Evolutionary conservation across 2,329 filamentous ascomycete genomes (phyloP).

Genomic region (Aspergillus cejpii): DNA sequence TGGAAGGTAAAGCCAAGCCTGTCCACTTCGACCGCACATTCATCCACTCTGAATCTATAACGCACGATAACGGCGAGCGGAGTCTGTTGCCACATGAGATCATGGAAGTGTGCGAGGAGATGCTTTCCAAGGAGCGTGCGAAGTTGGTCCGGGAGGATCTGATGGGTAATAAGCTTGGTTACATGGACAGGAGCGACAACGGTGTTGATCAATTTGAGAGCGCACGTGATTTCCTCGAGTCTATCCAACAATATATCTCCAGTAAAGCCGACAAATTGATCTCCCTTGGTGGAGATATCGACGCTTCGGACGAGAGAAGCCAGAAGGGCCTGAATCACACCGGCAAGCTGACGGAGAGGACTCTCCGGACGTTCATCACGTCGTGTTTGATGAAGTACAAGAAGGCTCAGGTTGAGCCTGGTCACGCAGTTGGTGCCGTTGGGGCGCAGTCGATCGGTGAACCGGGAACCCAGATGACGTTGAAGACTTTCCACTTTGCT

Average conservation of each 20-base stretch:
- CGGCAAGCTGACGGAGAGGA: constrained; percentile 72
- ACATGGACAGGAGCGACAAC: constrained; percentile 62
- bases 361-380: constrained; percentile 67
- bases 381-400: constrained; percentile 86
- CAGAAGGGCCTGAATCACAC: constrained; percentile 56
- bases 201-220: constrained; percentile 73
- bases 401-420: constrained; percentile 84
- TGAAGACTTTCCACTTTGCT: constrained; percentile 99
- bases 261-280: constrained; percentile 56
- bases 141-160: constrained; percentile 59
- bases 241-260: constrained; percentile 65
- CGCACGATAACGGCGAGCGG: constrained; percentile 69
- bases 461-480: constrained; percentile 96
- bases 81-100: constrained; percentile 71
- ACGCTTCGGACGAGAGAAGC: constrained; percentile 25
- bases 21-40: constrained; percentile 90
- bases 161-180: constrained; percentile 57
- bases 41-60: constrained; percentile 68
- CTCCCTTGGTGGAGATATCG: constrained; percentile 29
- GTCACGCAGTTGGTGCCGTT: constrained; percentile 91
- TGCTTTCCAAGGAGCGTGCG: constrained; percentile 61
- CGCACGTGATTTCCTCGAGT: constrained; percentile 71
- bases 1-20: constrained; percentile 89
- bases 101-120: constrained; percentile 57
- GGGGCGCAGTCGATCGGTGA: constrained; percentile 97